Evolutionary conservation across 192 early-diverging fungal species (phyloP).

Genomic region (Coemansia biformis): DNA sequence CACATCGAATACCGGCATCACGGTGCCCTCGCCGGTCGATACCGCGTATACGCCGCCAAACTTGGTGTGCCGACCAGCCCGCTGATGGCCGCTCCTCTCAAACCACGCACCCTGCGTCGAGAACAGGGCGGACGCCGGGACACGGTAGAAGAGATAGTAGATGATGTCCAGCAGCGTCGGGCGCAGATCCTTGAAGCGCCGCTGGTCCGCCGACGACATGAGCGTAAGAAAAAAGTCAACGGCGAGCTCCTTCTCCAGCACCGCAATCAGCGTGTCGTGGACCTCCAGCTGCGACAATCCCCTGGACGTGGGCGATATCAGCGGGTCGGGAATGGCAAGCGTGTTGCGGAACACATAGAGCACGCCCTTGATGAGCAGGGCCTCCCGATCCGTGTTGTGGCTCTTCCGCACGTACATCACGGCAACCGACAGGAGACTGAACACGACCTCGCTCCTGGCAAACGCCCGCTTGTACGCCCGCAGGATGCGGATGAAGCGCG

Average conservation of each 20-base stretch:
- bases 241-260: constrained; percentile 57
- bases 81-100: constrained; percentile 13
- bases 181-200: constrained; percentile 49
- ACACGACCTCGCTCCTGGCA: constrained; percentile 23
- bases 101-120: constrained; percentile 23
- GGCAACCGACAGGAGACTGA: constrained; percentile 22
- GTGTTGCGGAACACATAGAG: constrained; percentile 76
- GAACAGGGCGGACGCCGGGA: constrained; percentile 34
- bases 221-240: constrained; percentile 67
- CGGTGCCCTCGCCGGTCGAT: constrained; percentile 35
- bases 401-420: constrained; percentile 28
- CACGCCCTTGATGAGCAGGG: constrained; percentile 50
- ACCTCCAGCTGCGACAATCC: constrained; percentile 55
- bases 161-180: constrained; percentile 42
- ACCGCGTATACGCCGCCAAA: constrained; percentile 67
- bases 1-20: constrained; percentile 47
- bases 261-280: constrained; percentile 60
- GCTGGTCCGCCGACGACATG: constrained; percentile 57
- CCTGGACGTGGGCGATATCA: constrained; percentile 53
- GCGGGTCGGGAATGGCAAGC: constrained; percentile 70
- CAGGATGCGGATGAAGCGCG: constrained; percentile 52
- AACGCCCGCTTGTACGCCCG: constrained; percentile 73
- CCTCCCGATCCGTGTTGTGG: constrained; percentile 20
- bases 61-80: constrained; percentile 53
- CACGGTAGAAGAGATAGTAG: constrained; percentile 46